Evolutionary conservation across 2,329 filamentous ascomycete species (phyloP).

Genomic region (Colletotrichum sp.): DNA sequence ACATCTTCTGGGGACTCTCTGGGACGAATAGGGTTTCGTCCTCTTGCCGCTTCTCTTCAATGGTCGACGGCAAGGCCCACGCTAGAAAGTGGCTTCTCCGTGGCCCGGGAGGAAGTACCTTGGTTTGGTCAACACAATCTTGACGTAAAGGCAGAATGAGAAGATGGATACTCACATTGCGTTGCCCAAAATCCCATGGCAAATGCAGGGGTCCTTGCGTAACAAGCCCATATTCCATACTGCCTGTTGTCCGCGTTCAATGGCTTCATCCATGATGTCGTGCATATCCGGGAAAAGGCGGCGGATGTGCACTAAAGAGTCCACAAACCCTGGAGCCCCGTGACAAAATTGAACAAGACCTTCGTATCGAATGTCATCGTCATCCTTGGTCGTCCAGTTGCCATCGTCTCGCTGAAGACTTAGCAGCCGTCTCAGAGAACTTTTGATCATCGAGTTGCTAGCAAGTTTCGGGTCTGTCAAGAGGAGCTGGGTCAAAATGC

Average conservation of each 20-base stretch:
- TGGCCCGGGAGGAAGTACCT: conserved; percentile 35
- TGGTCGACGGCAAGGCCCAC: conserved; percentile 61
- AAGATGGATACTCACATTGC: conserved; percentile 52
- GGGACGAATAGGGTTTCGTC: conserved; percentile 38
- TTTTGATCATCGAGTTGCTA: conserved; percentile 52
- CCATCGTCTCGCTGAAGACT: conserved; percentile 64
- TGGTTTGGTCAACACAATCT: conserved; percentile 11
- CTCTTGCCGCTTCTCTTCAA: conserved; percentile 45
- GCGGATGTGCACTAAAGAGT: conserved; percentile 60
- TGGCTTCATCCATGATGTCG: conserved; percentile 57
- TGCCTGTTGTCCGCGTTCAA: conserved; percentile 57
- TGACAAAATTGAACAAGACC: conserved; percentile 71
- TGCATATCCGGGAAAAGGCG: conserved; percentile 61
- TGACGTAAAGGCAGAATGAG: not conserved
- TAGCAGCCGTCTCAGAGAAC: conserved; percentile 62
- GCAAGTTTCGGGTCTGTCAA: conserved; percentile 61
- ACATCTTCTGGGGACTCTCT: conserved; percentile 39
- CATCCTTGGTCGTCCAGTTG: conserved; percentile 60
- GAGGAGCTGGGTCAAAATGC: conserved; percentile 72
- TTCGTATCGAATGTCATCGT: not conserved
- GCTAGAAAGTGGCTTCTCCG: conserved; percentile 61
- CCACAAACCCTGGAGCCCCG: conserved; percentile 67
- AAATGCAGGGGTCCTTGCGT: conserved; percentile 69
- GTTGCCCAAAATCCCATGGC: conserved; percentile 70
- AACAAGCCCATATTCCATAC: conserved; percentile 64